Conservation (phyloP, 148 eudicot genomes). For the Rhododendron henanense region DNA sequence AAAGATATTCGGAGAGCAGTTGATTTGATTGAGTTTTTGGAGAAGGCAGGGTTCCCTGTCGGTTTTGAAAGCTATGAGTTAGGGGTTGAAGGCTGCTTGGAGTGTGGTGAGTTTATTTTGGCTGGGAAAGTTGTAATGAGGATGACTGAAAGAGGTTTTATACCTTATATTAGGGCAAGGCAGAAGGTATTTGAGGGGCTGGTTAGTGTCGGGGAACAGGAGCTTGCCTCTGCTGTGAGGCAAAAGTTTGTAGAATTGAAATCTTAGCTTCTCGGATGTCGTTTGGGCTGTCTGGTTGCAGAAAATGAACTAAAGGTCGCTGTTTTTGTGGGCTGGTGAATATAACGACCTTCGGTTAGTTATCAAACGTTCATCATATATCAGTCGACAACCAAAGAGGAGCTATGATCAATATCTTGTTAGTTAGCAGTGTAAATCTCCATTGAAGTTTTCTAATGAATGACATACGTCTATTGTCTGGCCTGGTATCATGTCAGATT, state of each 20-base stretch:
- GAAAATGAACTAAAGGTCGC: not conserved
- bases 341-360: not conserved
- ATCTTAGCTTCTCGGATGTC: slow-evolving; percentile 40
- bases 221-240: slow-evolving; percentile 68
- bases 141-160: slow-evolving; percentile 68
- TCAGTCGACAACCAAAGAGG: not conserved
- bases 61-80: slow-evolving; percentile 72
- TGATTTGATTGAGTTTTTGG: slow-evolving; percentile 64
- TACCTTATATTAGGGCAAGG: slow-evolving; percentile 69
- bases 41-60: slow-evolving; percentile 36
- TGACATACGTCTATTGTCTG: not conserved
- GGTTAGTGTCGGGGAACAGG: slow-evolving; percentile 58
- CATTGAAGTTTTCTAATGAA: not conserved
- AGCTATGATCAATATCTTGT: not conserved
- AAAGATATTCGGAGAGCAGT: slow-evolving; percentile 62
- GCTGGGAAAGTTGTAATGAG: slow-evolving; percentile 63
- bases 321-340: not conserved
- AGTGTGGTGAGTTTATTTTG: slow-evolving; percentile 51
- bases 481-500: not conserved
- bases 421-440: not conserved
- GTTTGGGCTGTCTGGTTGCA: not conserved
- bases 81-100: slow-evolving; percentile 74
- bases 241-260: slow-evolving; percentile 57
- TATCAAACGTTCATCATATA: not conserved
- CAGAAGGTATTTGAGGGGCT: slow-evolving; percentile 74